phyloP scores from a whole-genome alignment of 2,329 filamentous ascomycete genomes.

The Tolypocladium capitatum region DNA sequence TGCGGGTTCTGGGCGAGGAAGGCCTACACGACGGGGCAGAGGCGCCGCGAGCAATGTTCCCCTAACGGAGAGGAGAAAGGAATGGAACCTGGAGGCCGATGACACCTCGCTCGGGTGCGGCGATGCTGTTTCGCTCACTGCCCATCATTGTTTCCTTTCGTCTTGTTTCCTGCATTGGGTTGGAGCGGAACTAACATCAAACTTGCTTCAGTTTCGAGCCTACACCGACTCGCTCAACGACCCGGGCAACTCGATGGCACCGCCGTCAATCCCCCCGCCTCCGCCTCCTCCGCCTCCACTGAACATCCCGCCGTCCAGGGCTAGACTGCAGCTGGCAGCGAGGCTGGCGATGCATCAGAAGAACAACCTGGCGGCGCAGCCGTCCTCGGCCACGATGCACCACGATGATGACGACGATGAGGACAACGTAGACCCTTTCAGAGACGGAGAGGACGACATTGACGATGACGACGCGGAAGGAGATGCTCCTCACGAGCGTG shows the following conservation, averaged over 20 bases:
- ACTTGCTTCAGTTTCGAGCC: conserved; percentile 36
- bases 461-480: conserved; percentile 42
- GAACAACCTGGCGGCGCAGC: conserved; percentile 35
- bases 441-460: conserved; percentile 40
- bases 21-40: conserved; percentile 3
- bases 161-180: conserved; percentile 1
- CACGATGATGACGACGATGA: conserved; percentile 25
- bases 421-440: conserved; percentile 29
- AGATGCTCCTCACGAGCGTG: conserved; percentile 21
- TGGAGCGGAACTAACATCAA: conserved; percentile 7
- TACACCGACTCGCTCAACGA: conserved; percentile 43
- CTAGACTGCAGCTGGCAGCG: conserved; percentile 79
- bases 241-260: conserved; percentile 33
- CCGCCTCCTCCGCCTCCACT: conserved; percentile 65
- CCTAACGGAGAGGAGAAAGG: conserved; percentile 1
- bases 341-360: conserved; percentile 66
- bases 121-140: neutral
- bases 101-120: neutral
- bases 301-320: conserved; percentile 75
- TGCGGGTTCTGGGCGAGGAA: conserved; percentile 2
- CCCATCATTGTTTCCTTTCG: conserved; percentile 5
- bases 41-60: neutral
- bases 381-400: conserved; percentile 28
- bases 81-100: neutral
- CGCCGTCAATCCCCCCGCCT: conserved; percentile 45